Base-by-base conservation (phyloP, 2,329 filamentous ascomycete genomes). In the Curvularia lunata region DNA sequence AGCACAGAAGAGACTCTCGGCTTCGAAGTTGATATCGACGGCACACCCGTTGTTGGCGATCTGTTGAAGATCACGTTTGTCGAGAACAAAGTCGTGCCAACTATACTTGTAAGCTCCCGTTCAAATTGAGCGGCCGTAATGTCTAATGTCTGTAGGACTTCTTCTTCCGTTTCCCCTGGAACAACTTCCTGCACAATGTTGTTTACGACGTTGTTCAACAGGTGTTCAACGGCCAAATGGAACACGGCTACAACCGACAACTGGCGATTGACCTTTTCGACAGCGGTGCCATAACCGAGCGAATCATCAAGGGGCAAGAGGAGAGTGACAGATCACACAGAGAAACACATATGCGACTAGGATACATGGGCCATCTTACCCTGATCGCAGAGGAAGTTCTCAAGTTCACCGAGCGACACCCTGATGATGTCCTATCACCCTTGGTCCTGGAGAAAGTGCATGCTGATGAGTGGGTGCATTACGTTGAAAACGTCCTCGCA, bases 131-230 rank as follows among this genome's bases (percentile, higher is more conserved):
- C 21, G 1, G n/a, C 10, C 5, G 3, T 6, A 27, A 18, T 3
- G 30, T 37, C 53, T 67, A 25, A 30, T 28, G 8, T 23, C 3
- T n/a, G 1, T 64, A 96, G 92, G 91, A 92, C 56, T 98, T 98
- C 81, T 99, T 99, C 80, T 99, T 99, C 82, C 88, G 90, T 58
- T 99, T 98, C 72, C 94, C 95, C 1, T 99, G 95, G 95, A 99
- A 99, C 78, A 99, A 99, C 77, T 99, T 99, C 74, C 84, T 99
- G 43, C 95, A 99, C 79, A 99, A 99, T 72, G 95, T 99, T 42
- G 95, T 99, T 47, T 99, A 99, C 75, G 95, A 99, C 76, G 93
- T 99, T 71, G 91, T 99, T 42, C 95, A 99, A 77, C 95, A 99
- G 80, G 95, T 99, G 1, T 98, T 99, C 78, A 99, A 99, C 74